These are phyloP conservation scores for Pestalotiopsis sp. DNA, from an alignment of 2,329 filamentous ascomycete genomes.

Conservation along the genomic window DNA sequence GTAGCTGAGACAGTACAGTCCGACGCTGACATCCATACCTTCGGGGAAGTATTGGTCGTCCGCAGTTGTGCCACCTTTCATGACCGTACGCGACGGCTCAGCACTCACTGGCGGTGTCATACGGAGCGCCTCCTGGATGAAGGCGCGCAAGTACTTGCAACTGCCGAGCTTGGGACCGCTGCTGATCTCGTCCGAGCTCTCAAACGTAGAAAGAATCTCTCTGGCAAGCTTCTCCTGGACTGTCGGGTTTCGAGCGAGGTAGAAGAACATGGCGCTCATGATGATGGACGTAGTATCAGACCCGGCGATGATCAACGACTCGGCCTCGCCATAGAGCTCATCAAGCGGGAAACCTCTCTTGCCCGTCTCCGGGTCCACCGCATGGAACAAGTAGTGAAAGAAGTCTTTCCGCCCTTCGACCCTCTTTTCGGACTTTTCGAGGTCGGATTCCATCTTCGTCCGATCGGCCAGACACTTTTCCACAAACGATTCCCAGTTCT, in stretches of 20 bases:
- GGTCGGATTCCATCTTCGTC: neutral
- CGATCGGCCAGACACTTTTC: conserved; percentile 7
- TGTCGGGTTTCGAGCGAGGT: conserved; percentile 11
- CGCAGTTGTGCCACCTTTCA: conserved; percentile 10
- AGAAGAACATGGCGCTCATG: conserved; percentile 12
- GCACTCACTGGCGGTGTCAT: conserved; percentile 15
- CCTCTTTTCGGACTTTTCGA: neutral
- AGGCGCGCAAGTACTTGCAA: conserved; percentile 20
- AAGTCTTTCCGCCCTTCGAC: conserved; percentile 5
- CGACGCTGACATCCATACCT: conserved; percentile 12
- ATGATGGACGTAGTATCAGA: conserved; percentile 11
- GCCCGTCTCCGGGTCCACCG: neutral
- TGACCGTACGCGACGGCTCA: conserved; percentile 16
- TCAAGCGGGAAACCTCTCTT: neutral
- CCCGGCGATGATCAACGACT: conserved; percentile 6
- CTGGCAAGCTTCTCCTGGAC: conserved; percentile 7
- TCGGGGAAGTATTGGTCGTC: conserved; percentile 14
- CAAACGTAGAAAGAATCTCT: conserved; percentile 14
- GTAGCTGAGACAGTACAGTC: conserved; percentile 15
- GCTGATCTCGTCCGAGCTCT: conserved; percentile 5
- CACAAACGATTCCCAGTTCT: conserved; percentile 11
- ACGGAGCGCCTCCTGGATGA: conserved; percentile 21
- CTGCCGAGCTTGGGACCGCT: neutral
- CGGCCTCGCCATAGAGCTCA: conserved; percentile 5
- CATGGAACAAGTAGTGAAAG: conserved; percentile 12